Percentiles rank a stretch among this genome's conserved stretches.
phyloP scores from a whole-genome alignment of 2,329 filamentous ascomycete species.

The Xylariaceae sp. region DNA sequence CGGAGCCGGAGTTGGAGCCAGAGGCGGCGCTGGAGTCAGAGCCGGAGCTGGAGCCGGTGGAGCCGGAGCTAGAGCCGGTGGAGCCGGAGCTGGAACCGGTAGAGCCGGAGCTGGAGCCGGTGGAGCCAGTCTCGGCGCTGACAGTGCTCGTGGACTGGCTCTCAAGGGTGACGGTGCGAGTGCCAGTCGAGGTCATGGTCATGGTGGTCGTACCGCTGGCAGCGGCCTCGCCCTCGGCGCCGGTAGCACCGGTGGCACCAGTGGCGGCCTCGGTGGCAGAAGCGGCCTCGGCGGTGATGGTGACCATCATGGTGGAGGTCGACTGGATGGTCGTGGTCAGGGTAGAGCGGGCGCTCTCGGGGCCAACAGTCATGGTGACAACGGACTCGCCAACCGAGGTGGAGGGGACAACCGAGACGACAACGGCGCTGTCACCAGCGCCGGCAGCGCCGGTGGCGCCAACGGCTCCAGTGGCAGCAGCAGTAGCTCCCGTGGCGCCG shows the following conservation, averaged over 20 bases:
- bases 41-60: no score
- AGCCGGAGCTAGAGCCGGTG: constrained; percentile 2
- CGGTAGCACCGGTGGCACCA: constrained; percentile 4
- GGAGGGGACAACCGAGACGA: constrained; percentile 2
- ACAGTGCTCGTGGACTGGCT: constrained; percentile 8
- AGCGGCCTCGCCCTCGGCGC: constrained; percentile 8
- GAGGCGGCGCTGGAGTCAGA: constrained; percentile 2
- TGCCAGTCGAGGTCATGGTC: constrained; percentile 23
- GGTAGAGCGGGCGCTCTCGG: constrained; percentile 20
- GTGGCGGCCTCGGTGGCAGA: constrained; percentile 9
- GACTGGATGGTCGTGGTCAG: constrained; percentile 24
- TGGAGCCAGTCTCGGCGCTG: constrained; percentile 8
- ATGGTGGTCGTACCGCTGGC: constrained; percentile 20
- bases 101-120: constrained; percentile 9
- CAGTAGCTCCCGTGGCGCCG: constrained; percentile 15
- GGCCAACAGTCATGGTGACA: constrained; percentile 21
- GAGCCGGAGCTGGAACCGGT: constrained; percentile 10
- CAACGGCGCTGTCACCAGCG: not conserved
- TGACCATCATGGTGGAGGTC: constrained; percentile 21
- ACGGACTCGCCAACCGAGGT: constrained; percentile 12
- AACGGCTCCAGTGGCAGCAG: constrained; percentile 4
- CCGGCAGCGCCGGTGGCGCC: not conserved
- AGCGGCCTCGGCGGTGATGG: constrained; percentile 15
- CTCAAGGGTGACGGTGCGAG: constrained; percentile 23
- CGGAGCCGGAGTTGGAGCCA: no score